These are phyloP conservation scores for Rhododendron mucronatum DNA, from an alignment of 148 eudicot species.

Conservation along the genomic window DNA sequence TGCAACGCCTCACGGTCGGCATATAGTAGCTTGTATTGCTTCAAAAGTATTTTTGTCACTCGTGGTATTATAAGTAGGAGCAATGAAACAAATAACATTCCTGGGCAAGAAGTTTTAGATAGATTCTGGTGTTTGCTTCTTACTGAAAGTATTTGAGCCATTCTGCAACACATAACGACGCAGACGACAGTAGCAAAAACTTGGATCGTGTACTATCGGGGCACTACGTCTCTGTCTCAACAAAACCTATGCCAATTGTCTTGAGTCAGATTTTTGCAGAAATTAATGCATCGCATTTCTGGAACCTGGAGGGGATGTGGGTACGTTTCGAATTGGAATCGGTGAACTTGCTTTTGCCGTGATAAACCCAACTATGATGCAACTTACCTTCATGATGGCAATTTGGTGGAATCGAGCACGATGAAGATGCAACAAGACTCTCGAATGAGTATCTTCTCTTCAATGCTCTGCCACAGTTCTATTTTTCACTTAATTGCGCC, in stretches of 20 bases:
- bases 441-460: background rate
- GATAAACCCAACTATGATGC: background rate
- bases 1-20: background rate
- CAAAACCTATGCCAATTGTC: background rate
- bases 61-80: background rate
- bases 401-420: background rate
- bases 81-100: background rate
- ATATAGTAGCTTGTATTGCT: background rate
- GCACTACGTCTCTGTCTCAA: background rate
- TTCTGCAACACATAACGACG: background rate
- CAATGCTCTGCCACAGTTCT: too few species aligned
- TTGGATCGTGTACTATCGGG: background rate
- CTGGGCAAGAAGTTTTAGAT: background rate
- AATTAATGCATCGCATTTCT: background rate
- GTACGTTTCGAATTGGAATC: background rate
- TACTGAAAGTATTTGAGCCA: background rate
- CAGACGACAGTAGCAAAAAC: background rate
- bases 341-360: constrained; percentile 13
- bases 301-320: constrained; percentile 16
- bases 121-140: background rate
- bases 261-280: background rate
- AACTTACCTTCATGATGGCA: background rate
- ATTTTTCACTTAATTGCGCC: background rate
- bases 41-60: background rate
- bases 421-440: background rate